phyloP scores from a whole-genome alignment of 106 monocot species.

The Platanthera guangdongensis region DNA sequence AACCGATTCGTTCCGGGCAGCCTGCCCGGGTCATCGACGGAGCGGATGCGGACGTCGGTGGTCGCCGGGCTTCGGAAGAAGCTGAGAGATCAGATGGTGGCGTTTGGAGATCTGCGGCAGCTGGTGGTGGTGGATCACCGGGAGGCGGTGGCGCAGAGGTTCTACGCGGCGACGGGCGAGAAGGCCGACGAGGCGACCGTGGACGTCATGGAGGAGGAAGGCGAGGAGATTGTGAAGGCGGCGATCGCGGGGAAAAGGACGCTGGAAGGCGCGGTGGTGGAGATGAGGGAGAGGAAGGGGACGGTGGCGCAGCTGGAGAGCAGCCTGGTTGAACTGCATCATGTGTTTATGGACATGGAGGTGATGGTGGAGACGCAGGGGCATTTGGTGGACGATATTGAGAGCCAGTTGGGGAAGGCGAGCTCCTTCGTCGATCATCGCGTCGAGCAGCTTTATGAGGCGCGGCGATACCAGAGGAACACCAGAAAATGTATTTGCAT shows the following conservation, averaged over 20 bases:
- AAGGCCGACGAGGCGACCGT: slow-evolving; percentile 36
- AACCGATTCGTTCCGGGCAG: slow-evolving; percentile 28
- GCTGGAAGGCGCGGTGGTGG: slow-evolving; percentile 38
- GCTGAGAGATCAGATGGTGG: slow-evolving; percentile 34
- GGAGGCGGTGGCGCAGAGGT: slow-evolving; percentile 30
- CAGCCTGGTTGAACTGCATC: slow-evolving; percentile 17
- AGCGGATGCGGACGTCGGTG: slow-evolving; percentile 34
- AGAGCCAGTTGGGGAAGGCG: slow-evolving; percentile 34
- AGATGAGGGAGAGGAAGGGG: slow-evolving; percentile 42
- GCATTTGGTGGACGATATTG: slow-evolving; percentile 44
- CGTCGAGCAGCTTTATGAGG: slow-evolving; percentile 13
- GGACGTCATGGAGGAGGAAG: slow-evolving; percentile 30
- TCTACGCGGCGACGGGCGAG: slow-evolving; percentile 40
- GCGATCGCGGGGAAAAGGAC: slow-evolving; percentile 33
- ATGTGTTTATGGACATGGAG: slow-evolving; percentile 17
- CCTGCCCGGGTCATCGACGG: slow-evolving; percentile 34
- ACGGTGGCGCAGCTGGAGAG: slow-evolving; percentile 38
- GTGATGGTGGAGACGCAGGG: slow-evolving; percentile 44
- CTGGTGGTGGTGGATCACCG: slow-evolving; percentile 20
- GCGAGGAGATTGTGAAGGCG: slow-evolving; percentile 26
- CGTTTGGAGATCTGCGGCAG: slow-evolving; percentile 23
- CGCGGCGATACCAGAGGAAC: slow-evolving; percentile 8
- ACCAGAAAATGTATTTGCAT: slow-evolving; percentile 17
- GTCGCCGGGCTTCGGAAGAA: slow-evolving; percentile 34
- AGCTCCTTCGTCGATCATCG: slow-evolving; percentile 31